A percentile compares a stretch with the other conserved stretches of the same genome.
These are phyloP conservation scores for Grammothele lineata DNA, from an alignment of 768 basidiomycete genomes.

Conservation along the genomic window DNA sequence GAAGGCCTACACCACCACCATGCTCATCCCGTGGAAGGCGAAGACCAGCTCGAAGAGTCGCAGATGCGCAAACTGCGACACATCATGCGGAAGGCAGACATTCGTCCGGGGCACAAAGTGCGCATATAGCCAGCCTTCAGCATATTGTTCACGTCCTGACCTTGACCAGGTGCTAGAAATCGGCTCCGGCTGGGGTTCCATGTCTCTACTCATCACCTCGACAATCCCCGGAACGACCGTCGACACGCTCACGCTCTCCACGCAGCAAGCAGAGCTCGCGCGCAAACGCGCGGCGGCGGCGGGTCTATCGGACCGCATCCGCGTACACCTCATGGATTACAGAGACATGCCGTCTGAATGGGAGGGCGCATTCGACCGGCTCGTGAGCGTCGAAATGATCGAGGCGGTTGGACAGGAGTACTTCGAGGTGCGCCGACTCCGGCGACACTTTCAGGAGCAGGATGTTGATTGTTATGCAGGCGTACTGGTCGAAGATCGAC, in stretches of 20 bases:
- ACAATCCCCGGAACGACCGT: slow-evolving; percentile 53
- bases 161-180: slow-evolving; percentile 56
- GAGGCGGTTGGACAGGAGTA: slow-evolving; percentile 70
- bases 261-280: slow-evolving; percentile 58
- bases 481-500: slow-evolving; percentile 61
- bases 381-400: slow-evolving; percentile 77
- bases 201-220: slow-evolving; percentile 59
- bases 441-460: background rate
- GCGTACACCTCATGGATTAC: slow-evolving; percentile 76
- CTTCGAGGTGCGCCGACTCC: slow-evolving; percentile 34
- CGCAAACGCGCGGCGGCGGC: slow-evolving; percentile 48
- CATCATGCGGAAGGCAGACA: slow-evolving; percentile 61
- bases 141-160: background rate
- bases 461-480: slow-evolving; percentile 5
- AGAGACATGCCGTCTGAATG: slow-evolving; percentile 58
- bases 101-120: slow-evolving; percentile 43
- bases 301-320: slow-evolving; percentile 48
- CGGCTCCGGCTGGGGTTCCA: slow-evolving; percentile 76
- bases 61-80: slow-evolving; percentile 55
- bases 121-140: slow-evolving; percentile 2
- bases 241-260: slow-evolving; percentile 70
- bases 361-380: slow-evolving; percentile 60
- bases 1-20: background rate
- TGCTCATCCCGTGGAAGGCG: background rate
- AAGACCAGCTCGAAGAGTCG: slow-evolving; percentile 21